These are phyloP conservation scores for Nothopassalora personata DNA, from an alignment of 2,329 filamentous ascomycete genomes.

Conservation along the genomic window DNA sequence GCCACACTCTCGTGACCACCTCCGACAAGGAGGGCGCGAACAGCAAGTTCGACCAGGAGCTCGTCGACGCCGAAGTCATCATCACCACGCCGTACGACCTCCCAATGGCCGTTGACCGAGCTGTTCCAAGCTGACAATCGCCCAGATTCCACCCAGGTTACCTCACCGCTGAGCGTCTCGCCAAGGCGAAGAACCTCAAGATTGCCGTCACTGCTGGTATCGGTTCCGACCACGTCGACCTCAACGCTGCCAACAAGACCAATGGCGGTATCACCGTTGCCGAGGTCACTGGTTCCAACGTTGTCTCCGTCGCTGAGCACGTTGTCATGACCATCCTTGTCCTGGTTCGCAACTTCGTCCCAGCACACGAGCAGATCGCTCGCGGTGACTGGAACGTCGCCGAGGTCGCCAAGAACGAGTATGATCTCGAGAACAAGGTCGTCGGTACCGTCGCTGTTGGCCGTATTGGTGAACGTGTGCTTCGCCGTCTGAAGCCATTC, in stretches of 20 bases:
- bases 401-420: slow-evolving; percentile 95
- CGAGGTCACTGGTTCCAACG: slow-evolving; percentile 96
- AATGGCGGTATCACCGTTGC: slow-evolving; percentile 96
- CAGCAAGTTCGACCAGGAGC: slow-evolving; percentile 90
- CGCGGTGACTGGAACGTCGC: slow-evolving; percentile 92
- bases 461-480: slow-evolving; percentile 95
- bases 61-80: slow-evolving; percentile 96
- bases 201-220: slow-evolving; percentile 95
- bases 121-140: background rate
- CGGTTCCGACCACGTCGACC: slow-evolving; percentile 95
- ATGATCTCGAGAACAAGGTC: slow-evolving; percentile 93
- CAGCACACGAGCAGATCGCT: slow-evolving; percentile 89
- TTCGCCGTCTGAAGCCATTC: slow-evolving; percentile 91
- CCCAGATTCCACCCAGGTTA: slow-evolving; percentile 94
- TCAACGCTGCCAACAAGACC: slow-evolving; percentile 94
- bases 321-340: slow-evolving; percentile 98
- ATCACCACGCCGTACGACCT: slow-evolving; percentile 84
- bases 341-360: slow-evolving; percentile 96
- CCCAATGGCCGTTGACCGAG: background rate
- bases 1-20: slow-evolving; percentile 93
- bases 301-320: slow-evolving; percentile 97
- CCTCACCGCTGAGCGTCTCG: slow-evolving; percentile 90
- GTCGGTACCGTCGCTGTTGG: slow-evolving; percentile 97
- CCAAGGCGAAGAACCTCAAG: slow-evolving; percentile 98
- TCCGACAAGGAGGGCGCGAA: slow-evolving; percentile 94